These are phyloP conservation scores for Fraxinus platypoda DNA, from an alignment of 305 asterid genomes.

Conservation along the genomic window DNA sequence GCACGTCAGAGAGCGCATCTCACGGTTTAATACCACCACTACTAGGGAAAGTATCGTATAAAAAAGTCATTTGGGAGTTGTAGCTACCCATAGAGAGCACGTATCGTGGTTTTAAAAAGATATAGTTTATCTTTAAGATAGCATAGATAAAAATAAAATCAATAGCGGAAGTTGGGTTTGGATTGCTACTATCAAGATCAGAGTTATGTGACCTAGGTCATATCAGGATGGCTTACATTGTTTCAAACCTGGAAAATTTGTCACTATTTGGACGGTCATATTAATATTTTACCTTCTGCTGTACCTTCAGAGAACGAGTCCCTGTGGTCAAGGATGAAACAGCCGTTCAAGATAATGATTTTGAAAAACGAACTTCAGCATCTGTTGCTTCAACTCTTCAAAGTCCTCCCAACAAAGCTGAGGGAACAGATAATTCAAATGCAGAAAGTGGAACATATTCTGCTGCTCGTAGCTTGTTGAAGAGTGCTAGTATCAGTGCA, in stretches of 20 bases:
- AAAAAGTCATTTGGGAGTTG: background rate
- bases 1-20: background rate
- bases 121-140: background rate
- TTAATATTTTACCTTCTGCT: background rate
- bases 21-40: background rate
- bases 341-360: conserved; percentile 37
- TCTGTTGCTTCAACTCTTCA: conserved; percentile 64
- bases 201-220: background rate
- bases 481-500: conserved; percentile 95
- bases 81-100: background rate
- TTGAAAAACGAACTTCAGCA: conserved; percentile 58
- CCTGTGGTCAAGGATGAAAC: conserved; percentile 69
- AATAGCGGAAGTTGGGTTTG: background rate
- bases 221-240: background rate
- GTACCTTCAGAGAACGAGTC: conserved; percentile 74
- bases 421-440: conserved; percentile 38
- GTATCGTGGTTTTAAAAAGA: background rate
- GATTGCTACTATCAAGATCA: background rate
- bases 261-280: background rate
- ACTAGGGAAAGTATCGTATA: background rate
- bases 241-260: background rate
- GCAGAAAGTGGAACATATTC: conserved; percentile 39
- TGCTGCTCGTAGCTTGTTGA: conserved; percentile 84
- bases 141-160: background rate
- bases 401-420: conserved; percentile 54